phyloP scores from a whole-genome alignment of 805 yeast species.

The Nakazawaea ernobii region DNA sequence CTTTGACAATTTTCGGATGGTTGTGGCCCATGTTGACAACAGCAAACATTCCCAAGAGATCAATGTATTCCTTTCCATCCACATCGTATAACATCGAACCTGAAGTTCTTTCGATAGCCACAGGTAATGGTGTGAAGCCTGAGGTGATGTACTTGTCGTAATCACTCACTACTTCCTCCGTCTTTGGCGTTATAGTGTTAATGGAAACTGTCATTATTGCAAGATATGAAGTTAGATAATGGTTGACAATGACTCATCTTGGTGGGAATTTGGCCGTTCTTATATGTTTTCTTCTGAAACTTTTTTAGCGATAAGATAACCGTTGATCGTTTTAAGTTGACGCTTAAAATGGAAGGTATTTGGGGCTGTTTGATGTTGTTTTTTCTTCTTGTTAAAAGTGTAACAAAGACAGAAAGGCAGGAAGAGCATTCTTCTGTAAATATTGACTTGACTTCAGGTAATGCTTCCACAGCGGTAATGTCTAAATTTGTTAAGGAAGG shows the following conservation, averaged over 20 bases:
- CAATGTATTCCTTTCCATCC: constrained; percentile 23
- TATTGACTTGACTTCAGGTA: too few relatives aligned
- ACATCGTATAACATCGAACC: constrained; percentile 21
- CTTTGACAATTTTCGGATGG: constrained; percentile 23
- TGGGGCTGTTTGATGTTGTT: too few relatives aligned
- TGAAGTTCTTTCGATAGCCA: constrained; percentile 17
- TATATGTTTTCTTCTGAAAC: too few relatives aligned
- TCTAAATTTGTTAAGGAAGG: constrained; percentile 19
- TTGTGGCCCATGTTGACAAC: constrained; percentile 25
- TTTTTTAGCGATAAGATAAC: too few relatives aligned
- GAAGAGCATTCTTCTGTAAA: background rate
- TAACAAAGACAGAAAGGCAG: constrained; percentile 6
- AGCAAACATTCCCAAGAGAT: constrained; percentile 23
- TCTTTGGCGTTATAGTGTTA: background rate
- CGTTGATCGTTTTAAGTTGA: background rate
- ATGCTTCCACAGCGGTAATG: background rate
- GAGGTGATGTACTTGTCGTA: constrained; percentile 16
- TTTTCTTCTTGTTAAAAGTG: background rate
- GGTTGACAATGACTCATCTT: too few relatives aligned
- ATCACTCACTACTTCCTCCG: constrained; percentile 9
- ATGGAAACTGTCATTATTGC: background rate
- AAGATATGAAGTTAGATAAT: too few relatives aligned
- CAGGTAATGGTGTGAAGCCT: constrained; percentile 21
- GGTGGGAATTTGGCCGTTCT: too few relatives aligned
- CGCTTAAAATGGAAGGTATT: background rate